Conservation (phyloP, 768 basidiomycete species). For the Suillus plorans region DNA sequence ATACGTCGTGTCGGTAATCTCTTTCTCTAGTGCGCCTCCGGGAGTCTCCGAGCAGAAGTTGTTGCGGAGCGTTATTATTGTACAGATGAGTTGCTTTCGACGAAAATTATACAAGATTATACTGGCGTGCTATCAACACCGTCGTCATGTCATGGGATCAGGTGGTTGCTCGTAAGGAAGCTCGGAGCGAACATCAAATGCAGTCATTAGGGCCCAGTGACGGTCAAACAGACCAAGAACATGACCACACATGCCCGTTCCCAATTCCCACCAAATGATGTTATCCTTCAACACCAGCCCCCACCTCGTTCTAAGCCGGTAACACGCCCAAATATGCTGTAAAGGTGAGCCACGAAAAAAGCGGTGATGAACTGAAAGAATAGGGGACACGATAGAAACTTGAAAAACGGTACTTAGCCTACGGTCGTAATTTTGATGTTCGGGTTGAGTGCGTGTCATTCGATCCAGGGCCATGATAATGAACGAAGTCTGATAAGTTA, state of each 20-base stretch:
- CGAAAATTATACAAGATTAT: background rate
- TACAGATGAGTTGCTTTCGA: background rate
- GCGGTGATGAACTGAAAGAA: slow-evolving; percentile 8
- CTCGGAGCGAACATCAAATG: background rate
- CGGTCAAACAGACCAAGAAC: slow-evolving; percentile 4
- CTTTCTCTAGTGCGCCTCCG: background rate
- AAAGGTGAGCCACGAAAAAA: slow-evolving; percentile 29
- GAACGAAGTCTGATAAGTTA: slow-evolving; percentile 27
- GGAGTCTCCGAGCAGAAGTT: background rate
- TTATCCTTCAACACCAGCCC: background rate
- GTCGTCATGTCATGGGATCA: background rate
- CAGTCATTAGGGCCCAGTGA: background rate
- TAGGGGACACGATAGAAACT: background rate
- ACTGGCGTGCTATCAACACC: background rate
- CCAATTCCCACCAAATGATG: background rate
- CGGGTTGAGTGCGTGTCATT: background rate
- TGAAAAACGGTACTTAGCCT: slow-evolving; percentile 4
- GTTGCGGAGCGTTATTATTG: background rate
- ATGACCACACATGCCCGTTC: slow-evolving; percentile 11
- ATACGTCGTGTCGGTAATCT: background rate
- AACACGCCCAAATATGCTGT: slow-evolving; percentile 18
- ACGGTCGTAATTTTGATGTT: background rate
- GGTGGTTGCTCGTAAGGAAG: background rate
- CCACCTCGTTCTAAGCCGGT: background rate
- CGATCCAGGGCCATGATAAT: background rate